These are phyloP conservation scores for Aspergillus amoenus DNA, from an alignment of 2,329 filamentous ascomycete species.

Conservation along the genomic window DNA sequence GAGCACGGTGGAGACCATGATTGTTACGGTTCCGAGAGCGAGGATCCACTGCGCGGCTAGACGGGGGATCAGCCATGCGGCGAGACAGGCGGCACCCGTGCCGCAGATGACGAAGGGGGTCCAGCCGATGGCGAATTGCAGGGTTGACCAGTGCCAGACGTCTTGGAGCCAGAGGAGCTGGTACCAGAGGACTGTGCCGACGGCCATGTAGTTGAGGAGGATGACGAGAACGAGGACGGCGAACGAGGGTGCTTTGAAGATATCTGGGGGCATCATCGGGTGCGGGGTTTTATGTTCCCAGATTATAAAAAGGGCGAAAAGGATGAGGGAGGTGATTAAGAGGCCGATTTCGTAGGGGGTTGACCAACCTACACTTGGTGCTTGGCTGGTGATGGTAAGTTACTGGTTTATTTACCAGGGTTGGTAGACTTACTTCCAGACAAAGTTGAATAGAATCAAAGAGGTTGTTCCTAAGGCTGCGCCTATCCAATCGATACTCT, in stretches of 20 bases:
- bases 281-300: constrained; percentile 46
- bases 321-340: constrained; percentile 37
- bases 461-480: constrained; percentile 39
- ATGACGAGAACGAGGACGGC: constrained; percentile 44
- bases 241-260: constrained; percentile 49
- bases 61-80: constrained; percentile 49
- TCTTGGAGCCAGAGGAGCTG: constrained; percentile 47
- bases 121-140: constrained; percentile 42
- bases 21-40: constrained; percentile 41
- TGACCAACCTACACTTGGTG: constrained; percentile 48
- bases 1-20: constrained; percentile 32
- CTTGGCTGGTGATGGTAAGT: constrained; percentile 32
- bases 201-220: constrained; percentile 49
- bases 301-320: constrained; percentile 33
- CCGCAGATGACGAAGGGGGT: constrained; percentile 46
- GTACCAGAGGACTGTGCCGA: constrained; percentile 53
- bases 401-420: neutral
- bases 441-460: constrained; percentile 52
- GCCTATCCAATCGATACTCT: constrained; percentile 44
- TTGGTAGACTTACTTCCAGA: constrained; percentile 49
- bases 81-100: constrained; percentile 37
- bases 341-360: constrained; percentile 44
- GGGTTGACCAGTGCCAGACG: constrained; percentile 42
- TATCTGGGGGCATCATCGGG: constrained; percentile 49
- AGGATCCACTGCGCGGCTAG: constrained; percentile 51